These are phyloP conservation scores for Panellus pusillus DNA, from an alignment of 768 basidiomycete species.

Conservation along the genomic window DNA sequence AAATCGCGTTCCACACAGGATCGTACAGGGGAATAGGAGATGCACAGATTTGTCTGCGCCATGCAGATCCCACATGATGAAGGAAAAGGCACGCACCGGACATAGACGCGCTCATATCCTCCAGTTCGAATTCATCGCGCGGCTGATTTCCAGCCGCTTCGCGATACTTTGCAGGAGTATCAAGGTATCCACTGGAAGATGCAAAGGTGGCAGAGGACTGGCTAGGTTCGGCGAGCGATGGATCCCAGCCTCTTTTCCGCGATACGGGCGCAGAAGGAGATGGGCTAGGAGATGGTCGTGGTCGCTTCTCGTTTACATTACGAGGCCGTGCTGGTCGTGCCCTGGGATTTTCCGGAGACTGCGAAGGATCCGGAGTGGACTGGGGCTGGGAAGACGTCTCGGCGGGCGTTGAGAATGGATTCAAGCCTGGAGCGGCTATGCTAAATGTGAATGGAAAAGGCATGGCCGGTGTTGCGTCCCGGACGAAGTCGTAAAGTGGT, in stretches of 20 bases:
- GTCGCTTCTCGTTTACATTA: constrained; percentile 24
- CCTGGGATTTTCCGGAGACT: constrained; percentile 25
- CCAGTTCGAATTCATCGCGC: constrained; percentile 31
- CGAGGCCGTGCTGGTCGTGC: constrained; percentile 24
- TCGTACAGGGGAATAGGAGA: neutral
- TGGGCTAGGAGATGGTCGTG: constrained; percentile 30
- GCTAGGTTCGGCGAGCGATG: constrained; percentile 57
- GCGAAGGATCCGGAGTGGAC: constrained; percentile 20
- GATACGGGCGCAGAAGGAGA: constrained; percentile 42
- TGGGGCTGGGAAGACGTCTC: constrained; percentile 16
- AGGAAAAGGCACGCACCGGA: constrained; percentile 26
- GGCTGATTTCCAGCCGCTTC: constrained; percentile 41
- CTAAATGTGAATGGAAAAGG: constrained; percentile 74
- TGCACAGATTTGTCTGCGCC: neutral
- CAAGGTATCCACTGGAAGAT: constrained; percentile 64
- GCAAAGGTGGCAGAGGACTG: constrained; percentile 50
- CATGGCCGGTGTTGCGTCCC: constrained; percentile 29
- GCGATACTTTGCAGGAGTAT: constrained; percentile 66
- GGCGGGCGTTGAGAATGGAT: constrained; percentile 53
- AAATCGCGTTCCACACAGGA: too few species aligned
- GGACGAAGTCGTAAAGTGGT: too few species aligned
- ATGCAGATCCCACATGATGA: constrained; percentile 7
- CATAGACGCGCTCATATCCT: constrained; percentile 23
- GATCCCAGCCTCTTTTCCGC: constrained; percentile 75
- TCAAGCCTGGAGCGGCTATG: constrained; percentile 64